Base-by-base conservation (phyloP, 139 green algal genomes). In the Micractinium sp. region DNA sequence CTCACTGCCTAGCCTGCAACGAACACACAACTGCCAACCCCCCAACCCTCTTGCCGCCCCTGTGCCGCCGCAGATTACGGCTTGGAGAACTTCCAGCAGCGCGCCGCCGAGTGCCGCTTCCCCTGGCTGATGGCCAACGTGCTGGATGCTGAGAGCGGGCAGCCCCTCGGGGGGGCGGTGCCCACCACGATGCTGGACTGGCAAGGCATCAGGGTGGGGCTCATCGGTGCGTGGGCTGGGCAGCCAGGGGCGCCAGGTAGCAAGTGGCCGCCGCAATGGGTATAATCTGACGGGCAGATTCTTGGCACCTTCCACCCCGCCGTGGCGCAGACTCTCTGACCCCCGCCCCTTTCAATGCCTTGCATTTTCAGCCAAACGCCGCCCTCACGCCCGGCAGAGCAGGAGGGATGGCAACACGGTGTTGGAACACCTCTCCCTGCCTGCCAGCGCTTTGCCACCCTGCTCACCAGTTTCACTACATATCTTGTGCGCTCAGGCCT, bases 61-160 rank as follows among this genome's bases (percentile, higher is more conserved):
- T 66, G 35, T 86, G 31, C 27, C 41, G 78, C 74, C 77, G 74
- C 77, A 66, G 91, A 93, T 15, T 88, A 87, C 74, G 82, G 89
- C 2, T 15, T 96, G 3, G 88, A 93, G 4, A 92, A 53, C 0
- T 89, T 89, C 56, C 4, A 39, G 27, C 20, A 60, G 35, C 75
- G 38, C 7, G 29, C 56, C 23, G 74, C 35, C 18, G 69, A 90
- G 47, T 97, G 93, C 82, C 90, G 90, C 31, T 98, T 98, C 88
- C 95, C 94, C 14, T 98, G 96, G 96, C 92, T 98, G 12, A 93
- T 98, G 91, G 90, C 91, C 23, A 98, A 98, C 87, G 92, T 98
- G 38, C 80, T 96, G 35, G 95, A 97, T n/a, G 53, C 35, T 2
- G 41, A 86, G 0, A 97, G 93, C 81, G 90, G 91, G 89, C 66